phyloP scores from a whole-genome alignment of 257 asterid species.

The Mentha longifolia region DNA sequence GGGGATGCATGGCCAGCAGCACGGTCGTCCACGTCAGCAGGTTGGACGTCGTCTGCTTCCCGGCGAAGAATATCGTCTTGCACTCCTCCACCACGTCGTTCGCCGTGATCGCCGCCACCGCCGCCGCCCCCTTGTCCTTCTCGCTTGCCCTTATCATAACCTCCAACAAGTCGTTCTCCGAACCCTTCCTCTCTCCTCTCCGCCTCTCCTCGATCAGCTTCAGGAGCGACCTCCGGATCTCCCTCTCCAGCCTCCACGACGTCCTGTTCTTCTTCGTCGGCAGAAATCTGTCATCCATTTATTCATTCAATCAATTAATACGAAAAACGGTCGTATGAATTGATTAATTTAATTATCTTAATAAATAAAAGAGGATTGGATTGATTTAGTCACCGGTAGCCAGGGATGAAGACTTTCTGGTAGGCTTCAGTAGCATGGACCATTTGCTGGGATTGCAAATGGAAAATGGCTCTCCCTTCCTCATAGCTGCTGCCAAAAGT shows the following conservation, averaged over 20 bases:
- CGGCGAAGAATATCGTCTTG: slow-evolving; percentile 93
- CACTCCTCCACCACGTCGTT: slow-evolving; percentile 91
- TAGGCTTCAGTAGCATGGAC: slow-evolving; percentile 79
- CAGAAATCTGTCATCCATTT: slow-evolving; percentile 55
- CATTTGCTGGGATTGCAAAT: slow-evolving; percentile 83
- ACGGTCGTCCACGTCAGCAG: slow-evolving; percentile 92
- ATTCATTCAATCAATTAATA: too few relatives aligned
- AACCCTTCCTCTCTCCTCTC: slow-evolving; percentile 22
- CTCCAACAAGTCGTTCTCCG: slow-evolving; percentile 75
- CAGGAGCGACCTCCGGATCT: slow-evolving; percentile 66
- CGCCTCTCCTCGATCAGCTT: slow-evolving; percentile 63
- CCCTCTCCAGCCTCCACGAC: slow-evolving; percentile 87
- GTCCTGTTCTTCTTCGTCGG: slow-evolving; percentile 78
- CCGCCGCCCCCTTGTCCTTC: slow-evolving; percentile 28
- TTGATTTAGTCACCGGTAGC: slow-evolving; percentile 54
- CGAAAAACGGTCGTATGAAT: too few relatives aligned
- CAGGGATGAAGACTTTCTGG: slow-evolving; percentile 75
- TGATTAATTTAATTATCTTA: too few relatives aligned
- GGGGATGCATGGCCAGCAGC: slow-evolving; percentile 89
- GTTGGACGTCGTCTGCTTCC: slow-evolving; percentile 80
- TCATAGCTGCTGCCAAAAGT: slow-evolving; percentile 83
- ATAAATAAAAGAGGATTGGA: too few relatives aligned
- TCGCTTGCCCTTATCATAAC: slow-evolving; percentile 71
- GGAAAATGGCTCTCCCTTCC: slow-evolving; percentile 71
- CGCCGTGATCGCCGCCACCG: slow-evolving; percentile 38